Base-by-base conservation (phyloP, 768 basidiomycete species). In the Suillus variegatus region DNA sequence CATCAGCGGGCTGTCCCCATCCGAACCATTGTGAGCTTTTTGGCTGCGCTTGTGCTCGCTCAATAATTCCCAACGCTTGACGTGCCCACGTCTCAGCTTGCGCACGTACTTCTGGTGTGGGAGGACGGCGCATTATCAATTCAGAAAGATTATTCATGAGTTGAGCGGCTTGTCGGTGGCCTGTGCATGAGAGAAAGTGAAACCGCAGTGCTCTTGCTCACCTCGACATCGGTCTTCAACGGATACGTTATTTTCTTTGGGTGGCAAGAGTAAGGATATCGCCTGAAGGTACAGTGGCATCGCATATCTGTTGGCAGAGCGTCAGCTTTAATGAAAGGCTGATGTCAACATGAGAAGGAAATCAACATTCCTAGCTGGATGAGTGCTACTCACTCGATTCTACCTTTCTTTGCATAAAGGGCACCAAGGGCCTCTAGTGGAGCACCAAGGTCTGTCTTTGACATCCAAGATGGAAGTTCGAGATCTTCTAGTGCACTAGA, bases 341-440 rank as follows among this genome's bases (percentile, higher is more conserved):
- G 13, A 41, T 2, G 9, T 28, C 36, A 47, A 70, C 13, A 12
- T 62, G 43, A 1, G 28, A 55, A n/a, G 12, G 32, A 18, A 5
- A 25, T 58, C 16, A 16, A 18, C 57, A 58, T 58, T 9, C 10
- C 57, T 40, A 28, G 18, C 9, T 58, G 16, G 16, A 40, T 22
- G 22, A 25, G 41, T 57, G 49, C 9, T 20, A 69, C 74, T 63
- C 52, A 65, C 68, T 88, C 83, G n/a, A 80, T 68, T 64, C 84
- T 85, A 25, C 86, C 88, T 43, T 77, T 77, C 41, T 80, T 77
- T 5, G 84, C 83, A 67, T 91, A 90, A 61, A 87, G 86, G 5
- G 82, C 78, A 1, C 85, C 91, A 5, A 92, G 79, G 0, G 88
- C 85, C 69, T 90, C 89, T 41, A 92, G 79, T 2, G 89, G 90